These are phyloP conservation scores for Penicillium lagena DNA, from an alignment of 495 filamentous ascomycete species.

Conservation along the genomic window DNA sequence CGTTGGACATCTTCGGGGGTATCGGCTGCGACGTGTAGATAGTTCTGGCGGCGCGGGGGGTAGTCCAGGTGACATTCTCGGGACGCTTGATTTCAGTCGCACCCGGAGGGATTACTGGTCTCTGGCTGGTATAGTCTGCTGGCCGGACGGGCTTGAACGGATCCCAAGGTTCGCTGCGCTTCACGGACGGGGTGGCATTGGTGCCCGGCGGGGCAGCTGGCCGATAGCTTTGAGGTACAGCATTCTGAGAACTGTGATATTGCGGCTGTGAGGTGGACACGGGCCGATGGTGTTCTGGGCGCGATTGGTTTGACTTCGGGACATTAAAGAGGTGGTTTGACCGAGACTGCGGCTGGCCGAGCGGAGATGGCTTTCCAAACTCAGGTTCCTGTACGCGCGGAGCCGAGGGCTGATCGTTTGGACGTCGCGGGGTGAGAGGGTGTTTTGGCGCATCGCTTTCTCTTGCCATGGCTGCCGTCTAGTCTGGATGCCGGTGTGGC, in stretches of 20 bases:
- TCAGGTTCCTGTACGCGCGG: conserved; percentile 37
- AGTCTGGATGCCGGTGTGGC: not conserved
- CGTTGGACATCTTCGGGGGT: conserved; percentile 24
- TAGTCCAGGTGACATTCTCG: conserved; percentile 33
- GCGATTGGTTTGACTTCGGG: conserved; percentile 39
- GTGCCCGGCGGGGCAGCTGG: conserved; percentile 11
- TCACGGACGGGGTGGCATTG: conserved; percentile 15
- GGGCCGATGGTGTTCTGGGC: conserved; percentile 44
- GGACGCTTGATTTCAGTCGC: conserved; percentile 42
- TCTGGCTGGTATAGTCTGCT: conserved; percentile 31
- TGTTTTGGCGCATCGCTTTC: conserved; percentile 35
- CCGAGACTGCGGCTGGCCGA: conserved; percentile 37
- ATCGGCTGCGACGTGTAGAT: conserved; percentile 38
- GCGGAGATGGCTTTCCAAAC: conserved; percentile 53
- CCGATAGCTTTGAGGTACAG: conserved; percentile 11
- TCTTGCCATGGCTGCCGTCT: conserved; percentile 26
- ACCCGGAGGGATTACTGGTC: conserved; percentile 19
- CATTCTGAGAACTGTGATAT: conserved; percentile 9
- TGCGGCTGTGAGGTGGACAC: conserved; percentile 12
- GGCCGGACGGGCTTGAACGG: conserved; percentile 39
- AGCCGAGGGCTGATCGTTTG: conserved; percentile 18
- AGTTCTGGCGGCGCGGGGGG: conserved; percentile 30
- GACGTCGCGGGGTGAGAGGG: conserved; percentile 24
- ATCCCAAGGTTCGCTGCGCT: conserved; percentile 27
- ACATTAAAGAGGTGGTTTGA: conserved; percentile 46